Evolutionary conservation across 306 rosid species (phyloP), one percentile per base, ranked within the genome.

Genomic region (Morella rubra): DNA sequence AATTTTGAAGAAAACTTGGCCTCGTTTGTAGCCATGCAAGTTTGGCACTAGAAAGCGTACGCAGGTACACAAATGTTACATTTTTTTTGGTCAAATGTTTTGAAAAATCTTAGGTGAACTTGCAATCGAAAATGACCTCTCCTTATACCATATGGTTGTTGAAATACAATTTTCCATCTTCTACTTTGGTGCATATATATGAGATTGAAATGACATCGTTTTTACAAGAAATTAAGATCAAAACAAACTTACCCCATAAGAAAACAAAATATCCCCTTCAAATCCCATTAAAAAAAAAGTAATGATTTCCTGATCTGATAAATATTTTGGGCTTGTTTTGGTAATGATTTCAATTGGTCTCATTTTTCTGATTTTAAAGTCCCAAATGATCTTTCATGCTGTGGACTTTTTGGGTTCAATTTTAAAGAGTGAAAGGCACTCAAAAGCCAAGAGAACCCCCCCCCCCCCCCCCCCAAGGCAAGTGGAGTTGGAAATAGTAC

Each of bases 81-180:
- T 1, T 52, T 0, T 15, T 15, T 0, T 15, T 16, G 5, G 15
- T 16, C 18, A 32, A 32, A 32, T 32, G 37, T 14, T 14, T 52
- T 52, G 14, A 4, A 4, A 83, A 85, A 81, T 73, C 75, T 61
- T 70, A 41, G 40, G 71, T 80, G 49, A 67, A 70, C 79, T 81
- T 72, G 69, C 42, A 74, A 22, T 24, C 81, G 86, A 84, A 80
- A 82, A 69, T 66, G 85, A 77, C 85, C 75, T 75, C 24, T 19
- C 44, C 22, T 13, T 75, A 32, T 76, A 50, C 68, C 87, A 81
- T 83, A 61, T 74, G 87, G 86, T 79, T 72, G 82, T 76, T 76
- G 73, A 71, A 55, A 74, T 42, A 37, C 62, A 22, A 50, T 58
- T 69, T 12, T 8, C 52, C 19, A 19, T 41, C 5, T 37, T 16